phyloP scores from a whole-genome alignment of 1,284 basidiomycete genomes.

The Sporisorium scitamineum region DNA sequence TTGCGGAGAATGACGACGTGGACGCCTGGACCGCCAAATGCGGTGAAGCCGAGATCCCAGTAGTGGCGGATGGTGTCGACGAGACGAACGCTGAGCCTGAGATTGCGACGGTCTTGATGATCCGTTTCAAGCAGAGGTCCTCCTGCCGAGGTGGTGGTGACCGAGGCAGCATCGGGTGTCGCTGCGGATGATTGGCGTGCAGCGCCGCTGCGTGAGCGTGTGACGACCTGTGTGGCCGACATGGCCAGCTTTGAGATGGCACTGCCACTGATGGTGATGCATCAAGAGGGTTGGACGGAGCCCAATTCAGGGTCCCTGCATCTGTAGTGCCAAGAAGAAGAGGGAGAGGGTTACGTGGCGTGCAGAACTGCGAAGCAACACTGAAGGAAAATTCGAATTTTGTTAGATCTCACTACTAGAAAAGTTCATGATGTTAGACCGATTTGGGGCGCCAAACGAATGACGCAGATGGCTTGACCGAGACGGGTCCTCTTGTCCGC shows the following conservation, averaged over 20 bases:
- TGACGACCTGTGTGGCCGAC: conserved; percentile 24
- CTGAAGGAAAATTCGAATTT: too few relatives aligned
- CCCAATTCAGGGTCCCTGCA: not conserved
- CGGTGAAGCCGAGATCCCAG: conserved; percentile 60
- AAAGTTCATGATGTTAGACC: too few relatives aligned
- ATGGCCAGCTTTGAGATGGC: too few relatives aligned
- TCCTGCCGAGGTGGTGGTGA: conserved; percentile 4
- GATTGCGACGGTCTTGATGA: conserved; percentile 27
- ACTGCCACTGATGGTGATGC: not conserved
- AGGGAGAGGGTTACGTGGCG: too few relatives aligned
- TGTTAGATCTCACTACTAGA: too few relatives aligned
- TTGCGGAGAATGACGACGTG: conserved; percentile 53
- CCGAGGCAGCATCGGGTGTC: not conserved
- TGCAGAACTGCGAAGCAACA: too few relatives aligned
- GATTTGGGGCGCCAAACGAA: too few relatives aligned
- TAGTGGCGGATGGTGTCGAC: conserved; percentile 49
- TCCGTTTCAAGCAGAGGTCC: conserved; percentile 12
- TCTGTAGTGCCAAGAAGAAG: too few relatives aligned
- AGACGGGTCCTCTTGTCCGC: too few relatives aligned
- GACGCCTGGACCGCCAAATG: conserved; percentile 43
- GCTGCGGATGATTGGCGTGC: conserved; percentile 1
- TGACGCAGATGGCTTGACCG: too few relatives aligned
- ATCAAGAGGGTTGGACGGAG: too few relatives aligned
- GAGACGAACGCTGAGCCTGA: conserved; percentile 42
- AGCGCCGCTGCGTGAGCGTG: conserved; percentile 5